A percentile compares a stretch with the other conserved stretches of the same genome.
Evolutionary conservation across 2,329 filamentous ascomycete genomes (phyloP).

Genomic region (Fusarium nurragi): DNA sequence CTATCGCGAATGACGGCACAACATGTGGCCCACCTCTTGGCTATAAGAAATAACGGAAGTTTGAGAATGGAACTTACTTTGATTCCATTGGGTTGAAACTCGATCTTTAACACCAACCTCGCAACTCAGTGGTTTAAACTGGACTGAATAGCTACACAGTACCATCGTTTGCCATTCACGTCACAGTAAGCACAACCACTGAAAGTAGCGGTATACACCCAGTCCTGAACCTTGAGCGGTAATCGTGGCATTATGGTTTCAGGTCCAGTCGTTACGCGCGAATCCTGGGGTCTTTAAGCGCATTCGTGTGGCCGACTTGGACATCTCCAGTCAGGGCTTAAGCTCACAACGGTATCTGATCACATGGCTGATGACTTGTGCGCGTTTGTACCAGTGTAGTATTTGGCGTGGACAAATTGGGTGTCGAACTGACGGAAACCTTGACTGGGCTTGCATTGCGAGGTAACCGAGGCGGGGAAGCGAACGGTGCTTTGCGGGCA

Average conservation of each 20-base stretch:
- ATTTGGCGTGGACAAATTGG: background rate
- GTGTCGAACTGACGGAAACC: background rate
- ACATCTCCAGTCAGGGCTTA: background rate
- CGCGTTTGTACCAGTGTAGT: background rate
- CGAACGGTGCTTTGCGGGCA: background rate
- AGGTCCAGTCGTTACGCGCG: background rate
- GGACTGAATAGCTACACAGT: too few relatives aligned
- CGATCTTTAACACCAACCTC: too few relatives aligned
- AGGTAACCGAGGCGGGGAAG: background rate
- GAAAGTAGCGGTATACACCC: background rate
- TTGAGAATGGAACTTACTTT: too few relatives aligned
- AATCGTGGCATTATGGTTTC: background rate
- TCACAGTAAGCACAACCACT: background rate
- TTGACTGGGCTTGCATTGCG: background rate
- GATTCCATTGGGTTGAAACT: too few relatives aligned
- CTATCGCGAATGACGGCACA: background rate
- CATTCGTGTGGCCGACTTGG: background rate
- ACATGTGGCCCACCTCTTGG: too few relatives aligned
- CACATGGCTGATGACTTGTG: slow-evolving; percentile 2
- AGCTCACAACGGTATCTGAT: background rate
- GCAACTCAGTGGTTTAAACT: too few relatives aligned
- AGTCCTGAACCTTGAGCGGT: background rate
- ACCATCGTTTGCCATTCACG: background rate
- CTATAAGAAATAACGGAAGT: too few relatives aligned
- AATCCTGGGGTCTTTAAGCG: background rate